Evolutionary conservation across 331 rosid species (phyloP), one percentile per base, ranked within the genome.

Genomic region (Malus hybrid): DNA sequence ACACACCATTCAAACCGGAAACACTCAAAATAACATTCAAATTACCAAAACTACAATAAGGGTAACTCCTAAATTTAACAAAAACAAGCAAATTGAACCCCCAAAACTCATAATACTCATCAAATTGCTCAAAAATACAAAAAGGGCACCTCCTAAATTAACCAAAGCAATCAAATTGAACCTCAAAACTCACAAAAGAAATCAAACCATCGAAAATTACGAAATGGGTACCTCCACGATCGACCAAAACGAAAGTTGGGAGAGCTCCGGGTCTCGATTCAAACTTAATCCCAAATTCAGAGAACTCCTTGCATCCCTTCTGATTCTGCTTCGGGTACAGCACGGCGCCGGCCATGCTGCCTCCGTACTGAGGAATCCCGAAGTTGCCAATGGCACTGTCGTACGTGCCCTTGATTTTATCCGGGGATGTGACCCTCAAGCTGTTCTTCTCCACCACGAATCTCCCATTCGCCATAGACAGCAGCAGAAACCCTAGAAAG

Each of bases 301-400:
- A 84, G 71, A 86, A 93, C 64, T 87, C 93, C 70, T 80, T 84
- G 75, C 99, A 95, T 14, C 98, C 98, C 81, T 92, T 95, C 32
- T 69, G 90, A 79, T 95, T 90, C 19, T 92, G 97, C 73, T 90
- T 92, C 0, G 98, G 97, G 82, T 83, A 95, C 34, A 85, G 67
- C 20, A 95, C 97, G 76, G 83, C 77, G 7, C 99, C 99, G 46
- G 97, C 88, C 97, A 95, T 90, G 78, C 99, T 95, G 6, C 97
- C 99, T 6, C 99, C 99, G 79, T 95, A 95, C 73, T 95, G 99
- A 56, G 99, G 99, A 36, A 95, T 86, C 72, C 99, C 99, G 65
- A 95, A 95, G 91, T 92, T 95, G 0, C 99, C 99, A 90, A 95
- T 95, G 74, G 97, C 97, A 73, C 96, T 95, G 44, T 95, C 96